Evolutionary conservation across 495 filamentous ascomycete species (phyloP).

Genomic region (Entonaema liquescens): DNA sequence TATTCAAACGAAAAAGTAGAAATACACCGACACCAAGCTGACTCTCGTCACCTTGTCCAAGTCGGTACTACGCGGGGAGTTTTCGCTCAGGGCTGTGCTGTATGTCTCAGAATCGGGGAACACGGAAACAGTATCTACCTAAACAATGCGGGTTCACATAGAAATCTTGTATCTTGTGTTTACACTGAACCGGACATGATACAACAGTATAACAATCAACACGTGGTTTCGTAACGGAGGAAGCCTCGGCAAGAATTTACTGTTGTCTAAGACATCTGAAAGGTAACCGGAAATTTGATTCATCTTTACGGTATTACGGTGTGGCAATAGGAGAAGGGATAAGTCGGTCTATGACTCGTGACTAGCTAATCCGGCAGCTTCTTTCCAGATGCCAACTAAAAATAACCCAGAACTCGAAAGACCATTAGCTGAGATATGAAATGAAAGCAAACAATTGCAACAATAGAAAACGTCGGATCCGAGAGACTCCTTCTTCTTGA

Average conservation of each 20-base stretch:
- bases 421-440: not conserved
- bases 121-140: slow-evolving; percentile 14
- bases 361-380: not conserved
- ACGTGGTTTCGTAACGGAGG: slow-evolving; percentile 27
- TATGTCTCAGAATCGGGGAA: slow-evolving; percentile 32
- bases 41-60: slow-evolving; percentile 14
- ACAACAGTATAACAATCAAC: not conserved
- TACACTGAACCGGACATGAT: not conserved
- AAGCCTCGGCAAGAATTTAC: slow-evolving; percentile 4
- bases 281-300: not conserved
- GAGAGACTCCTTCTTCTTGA: not conserved
- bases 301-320: not conserved
- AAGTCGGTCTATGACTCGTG: not conserved
- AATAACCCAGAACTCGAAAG: not conserved
- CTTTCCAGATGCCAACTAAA: not conserved
- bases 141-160: slow-evolving; percentile 20
- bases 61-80: slow-evolving; percentile 31
- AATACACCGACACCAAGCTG: not conserved
- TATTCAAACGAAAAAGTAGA: not conserved
- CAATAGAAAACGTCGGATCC: not conserved
- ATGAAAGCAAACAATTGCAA: slow-evolving; percentile 14
- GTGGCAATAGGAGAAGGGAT: not conserved
- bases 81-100: slow-evolving; percentile 21
- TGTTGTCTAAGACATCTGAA: slow-evolving; percentile 4
- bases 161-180: not conserved